Percentiles rank a stretch among this genome's conserved stretches.
Evolutionary conservation across 1,139 yeast genomes (phyloP).

Genomic region (Blastobotrys illinoisensis): DNA sequence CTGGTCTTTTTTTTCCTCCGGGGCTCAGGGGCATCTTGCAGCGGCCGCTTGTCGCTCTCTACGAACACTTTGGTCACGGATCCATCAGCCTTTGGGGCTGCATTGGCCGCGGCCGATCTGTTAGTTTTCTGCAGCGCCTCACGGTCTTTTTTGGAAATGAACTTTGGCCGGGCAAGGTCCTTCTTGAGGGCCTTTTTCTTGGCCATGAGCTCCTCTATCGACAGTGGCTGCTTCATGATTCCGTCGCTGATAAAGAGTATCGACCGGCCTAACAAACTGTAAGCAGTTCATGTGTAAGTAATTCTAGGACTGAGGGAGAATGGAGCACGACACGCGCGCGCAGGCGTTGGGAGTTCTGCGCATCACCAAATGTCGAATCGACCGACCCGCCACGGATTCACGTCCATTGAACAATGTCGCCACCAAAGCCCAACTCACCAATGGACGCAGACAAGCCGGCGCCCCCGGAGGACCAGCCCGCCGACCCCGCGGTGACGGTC

Average conservation of each 20-base stretch:
- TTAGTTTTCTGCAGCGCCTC: slow-evolving; percentile 26
- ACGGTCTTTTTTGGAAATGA: slow-evolving; percentile 47
- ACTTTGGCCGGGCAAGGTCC: slow-evolving; percentile 34
- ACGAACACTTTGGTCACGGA: background rate
- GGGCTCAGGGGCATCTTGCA: background rate
- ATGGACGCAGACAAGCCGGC: slow-evolving; percentile 12
- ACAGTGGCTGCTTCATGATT: slow-evolving; percentile 24
- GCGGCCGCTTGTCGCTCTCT: background rate
- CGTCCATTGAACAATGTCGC: background rate
- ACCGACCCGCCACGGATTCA: too few species aligned
- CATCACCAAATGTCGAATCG: background rate
- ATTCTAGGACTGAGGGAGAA: too few species aligned
- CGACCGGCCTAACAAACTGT: too few species aligned
- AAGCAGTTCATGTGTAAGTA: too few species aligned
- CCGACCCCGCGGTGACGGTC: slow-evolving; percentile 14
- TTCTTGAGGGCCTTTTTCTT: slow-evolving; percentile 17
- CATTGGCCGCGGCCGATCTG: background rate
- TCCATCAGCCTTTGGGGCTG: slow-evolving; percentile 1
- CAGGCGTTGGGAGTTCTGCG: background rate
- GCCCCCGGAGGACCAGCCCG: slow-evolving; percentile 8
- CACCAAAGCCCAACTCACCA: slow-evolving; percentile 3
- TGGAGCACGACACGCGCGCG: background rate
- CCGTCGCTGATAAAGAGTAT: background rate
- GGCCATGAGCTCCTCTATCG: slow-evolving; percentile 41
- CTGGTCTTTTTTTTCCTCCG: background rate